These are phyloP conservation scores for Phytophthora tentaculata DNA, from an alignment of 352 stramenopile species.

Conservation along the genomic window DNA sequence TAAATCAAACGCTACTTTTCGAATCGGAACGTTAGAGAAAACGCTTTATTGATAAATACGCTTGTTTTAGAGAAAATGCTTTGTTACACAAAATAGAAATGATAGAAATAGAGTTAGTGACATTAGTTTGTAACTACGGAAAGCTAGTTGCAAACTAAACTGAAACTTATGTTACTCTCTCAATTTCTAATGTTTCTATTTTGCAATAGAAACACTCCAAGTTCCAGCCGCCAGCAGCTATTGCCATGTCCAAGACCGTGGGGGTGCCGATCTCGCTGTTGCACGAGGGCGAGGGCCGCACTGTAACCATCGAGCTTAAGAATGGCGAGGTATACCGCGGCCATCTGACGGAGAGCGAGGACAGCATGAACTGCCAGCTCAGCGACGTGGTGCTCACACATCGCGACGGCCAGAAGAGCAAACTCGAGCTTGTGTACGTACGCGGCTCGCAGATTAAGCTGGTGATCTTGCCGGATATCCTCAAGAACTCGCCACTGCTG, in stretches of 20 bases:
- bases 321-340: conserved; percentile 90
- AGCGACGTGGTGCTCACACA: conserved; percentile 91
- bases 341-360: conserved; percentile 83
- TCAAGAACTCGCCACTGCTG: conserved; percentile 98
- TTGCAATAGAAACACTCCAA: conserved; percentile 1
- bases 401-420: conserved; percentile 81
- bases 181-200: conserved; percentile 2
- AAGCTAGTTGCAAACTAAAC: too few species aligned
- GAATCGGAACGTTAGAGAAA: too few species aligned
- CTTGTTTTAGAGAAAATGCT: too few species aligned
- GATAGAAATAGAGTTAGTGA: too few species aligned
- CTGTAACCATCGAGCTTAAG: conserved; percentile 89
- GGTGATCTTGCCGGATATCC: conserved; percentile 96
- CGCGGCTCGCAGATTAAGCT: conserved; percentile 97
- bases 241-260: conserved; percentile 70
- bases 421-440: conserved; percentile 94
- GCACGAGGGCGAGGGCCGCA: conserved; percentile 87
- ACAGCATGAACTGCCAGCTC: conserved; percentile 98
- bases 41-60: too few species aligned
- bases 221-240: conserved; percentile 12
- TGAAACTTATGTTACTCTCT: background rate
- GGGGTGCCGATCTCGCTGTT: conserved; percentile 87
- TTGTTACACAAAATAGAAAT: too few species aligned
- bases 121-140: too few species aligned
- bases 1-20: too few species aligned